Conservation (phyloP, 371 early-diverging fungal genomes). For the Rhizopus sp. region DNA sequence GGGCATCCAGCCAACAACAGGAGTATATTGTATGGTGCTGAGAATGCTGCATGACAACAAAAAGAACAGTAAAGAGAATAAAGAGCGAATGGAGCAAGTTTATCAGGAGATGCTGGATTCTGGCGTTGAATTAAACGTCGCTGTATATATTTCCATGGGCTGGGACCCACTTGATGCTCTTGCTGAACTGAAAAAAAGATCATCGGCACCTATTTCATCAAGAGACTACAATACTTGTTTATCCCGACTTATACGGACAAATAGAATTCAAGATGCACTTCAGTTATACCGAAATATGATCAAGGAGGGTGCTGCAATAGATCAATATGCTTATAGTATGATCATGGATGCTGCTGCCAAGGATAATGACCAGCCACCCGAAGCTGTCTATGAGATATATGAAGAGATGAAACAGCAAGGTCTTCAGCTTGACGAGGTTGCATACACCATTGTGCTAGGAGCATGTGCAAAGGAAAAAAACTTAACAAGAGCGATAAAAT, state of each 20-base stretch:
- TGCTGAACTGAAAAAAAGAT: constrained; percentile 20
- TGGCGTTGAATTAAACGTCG: constrained; percentile 7
- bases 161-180: constrained; percentile 29
- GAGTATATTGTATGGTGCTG: constrained; percentile 35
- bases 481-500: constrained; percentile 22
- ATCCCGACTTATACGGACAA: constrained; percentile 23
- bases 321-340: constrained; percentile 38
- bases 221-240: constrained; percentile 43
- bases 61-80: background rate
- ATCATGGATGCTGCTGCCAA: constrained; percentile 42
- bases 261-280: constrained; percentile 34
- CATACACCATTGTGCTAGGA: constrained; percentile 34
- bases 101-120: constrained; percentile 22
- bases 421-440: constrained; percentile 29
- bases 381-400: constrained; percentile 34
- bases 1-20: constrained; percentile 27
- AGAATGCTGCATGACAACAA: constrained; percentile 4
- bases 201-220: background rate
- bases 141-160: constrained; percentile 30
- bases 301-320: constrained; percentile 22
- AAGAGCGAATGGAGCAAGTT: constrained; percentile 12
- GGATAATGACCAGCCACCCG: constrained; percentile 20
- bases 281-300: constrained; percentile 34
- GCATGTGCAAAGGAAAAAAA: constrained; percentile 28
- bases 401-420: constrained; percentile 35